Base-by-base conservation (phyloP, 805 yeast species). In the Tetrapisispora pingtungensis region DNA sequence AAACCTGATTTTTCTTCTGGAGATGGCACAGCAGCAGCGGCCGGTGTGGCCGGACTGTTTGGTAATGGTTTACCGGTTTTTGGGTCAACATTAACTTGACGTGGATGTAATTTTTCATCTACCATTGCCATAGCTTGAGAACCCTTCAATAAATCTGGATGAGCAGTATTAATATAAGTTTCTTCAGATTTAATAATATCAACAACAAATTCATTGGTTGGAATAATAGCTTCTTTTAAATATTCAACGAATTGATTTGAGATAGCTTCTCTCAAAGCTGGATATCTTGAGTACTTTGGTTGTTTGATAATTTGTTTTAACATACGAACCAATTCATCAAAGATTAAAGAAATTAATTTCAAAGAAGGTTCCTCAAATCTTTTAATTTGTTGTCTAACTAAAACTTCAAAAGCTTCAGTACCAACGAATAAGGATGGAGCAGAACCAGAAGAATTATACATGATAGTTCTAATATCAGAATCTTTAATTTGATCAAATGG, bases 401-500 rank as follows among this genome's bases (percentile, higher is more conserved):
- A 76, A 17, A 89, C 95, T 65, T 93, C 98, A 65, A 90, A 90
- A 0, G 97, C 97, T 57, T 87, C 93, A 10, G 97, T 90, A 20
- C 97, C 97, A 49, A 90, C 97, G 69, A 90, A 90, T 57, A 90
- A 71, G 5, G 96, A 85, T 13, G 98, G 97, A 1, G 97, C 80
- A 30, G 96, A 83, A 58, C 98, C 98, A 8, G 96, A 84, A 36
- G 97, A 84, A 66, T 90, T 90, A 71, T 93, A 90, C 82, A 90
- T 83, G 52, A 93, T 93, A 17, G 97, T 90, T 68, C 98, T 80
- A 58, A 90, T 90, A 64, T 90, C 98, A 27, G 86, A 81, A 62
- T 90, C 97, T 67, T 87, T 86, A 57, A 90, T 88, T 65, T 88
- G 95, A 62, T 90, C 97, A 64, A 87, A 93, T 41, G 98, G 98